Base-by-base conservation (phyloP, 2,329 filamentous ascomycete genomes). In the Aspergillus quadricinctus region DNA sequence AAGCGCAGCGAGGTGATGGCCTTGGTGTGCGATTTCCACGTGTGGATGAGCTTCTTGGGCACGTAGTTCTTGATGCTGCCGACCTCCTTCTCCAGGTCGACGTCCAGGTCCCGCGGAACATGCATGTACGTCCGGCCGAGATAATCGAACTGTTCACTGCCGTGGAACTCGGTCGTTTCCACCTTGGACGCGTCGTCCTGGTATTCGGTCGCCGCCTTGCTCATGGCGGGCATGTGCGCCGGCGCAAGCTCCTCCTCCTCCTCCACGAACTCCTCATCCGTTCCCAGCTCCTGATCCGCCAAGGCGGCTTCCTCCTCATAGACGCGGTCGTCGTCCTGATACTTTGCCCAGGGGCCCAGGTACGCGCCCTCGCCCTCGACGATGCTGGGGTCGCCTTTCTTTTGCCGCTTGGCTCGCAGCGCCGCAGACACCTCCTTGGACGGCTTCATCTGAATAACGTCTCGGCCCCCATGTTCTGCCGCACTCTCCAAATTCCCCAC, bases 101-200 rank as follows among this genome's bases (percentile, higher is more conserved):
- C 80, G 69, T 91, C 90, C 75, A 96, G 78, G 71, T 96, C 92
- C 72, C 91, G 92, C 3, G 94, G 94, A 48, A 97, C 82, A 75
- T 99, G 94, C 93, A 99, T 97, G 72, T 96, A 99, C 35, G 93
- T 96, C 62, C 94, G 83, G 49, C 94, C 94, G 72, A 95, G 89
- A 77, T 99, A 99, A 73, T 99, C 94, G 78, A 87, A 88, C 75
- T 94, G 80, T 69, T 89, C 81, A 43, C 83, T 82, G 60, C 92
- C 94, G 68, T 96, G 89, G 76, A 97, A 99, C 48, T 86, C 87
- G 46, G 88, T 92, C 52, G 88, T 94, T 77, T 99, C 94, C 27
- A 83, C 83, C 57, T 83, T 81, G 7, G 90, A 81, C 8, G 86
- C 78, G 61, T 78, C 75, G 40, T 75, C 74, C 56, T 74, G 69